Percentiles rank a stretch among this genome's conserved stretches.
Evolutionary conservation across 2,329 filamentous ascomycete genomes (phyloP).

Genomic region (Fusarium nematophilum): DNA sequence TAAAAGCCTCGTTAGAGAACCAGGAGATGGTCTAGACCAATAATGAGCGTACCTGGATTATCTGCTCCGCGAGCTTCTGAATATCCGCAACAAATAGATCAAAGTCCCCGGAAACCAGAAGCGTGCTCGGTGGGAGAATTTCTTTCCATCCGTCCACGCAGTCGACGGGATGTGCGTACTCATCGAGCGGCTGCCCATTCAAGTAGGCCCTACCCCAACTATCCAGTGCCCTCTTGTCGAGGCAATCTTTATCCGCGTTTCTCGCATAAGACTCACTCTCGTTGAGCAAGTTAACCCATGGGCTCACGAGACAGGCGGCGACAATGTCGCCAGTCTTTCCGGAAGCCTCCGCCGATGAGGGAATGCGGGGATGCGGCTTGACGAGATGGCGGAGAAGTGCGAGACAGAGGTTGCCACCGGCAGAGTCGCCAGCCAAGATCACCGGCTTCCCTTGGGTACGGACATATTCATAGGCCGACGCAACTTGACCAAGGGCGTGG

Average conservation of each 20-base stretch:
- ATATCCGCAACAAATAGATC: conserved; percentile 1
- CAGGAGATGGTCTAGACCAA: too few relatives aligned
- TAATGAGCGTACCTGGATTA: not conserved
- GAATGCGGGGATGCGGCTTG: not conserved
- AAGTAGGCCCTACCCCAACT: conserved; percentile 1
- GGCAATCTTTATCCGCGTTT: not conserved
- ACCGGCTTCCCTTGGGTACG: not conserved
- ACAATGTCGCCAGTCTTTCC: not conserved
- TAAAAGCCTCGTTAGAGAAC: too few relatives aligned
- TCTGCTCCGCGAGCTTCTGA: not conserved
- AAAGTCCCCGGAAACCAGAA: not conserved
- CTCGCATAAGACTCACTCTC: not conserved
- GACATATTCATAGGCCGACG: not conserved
- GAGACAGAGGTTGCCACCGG: not conserved
- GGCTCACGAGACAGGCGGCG: not conserved
- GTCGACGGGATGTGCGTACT: not conserved
- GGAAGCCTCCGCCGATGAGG: not conserved
- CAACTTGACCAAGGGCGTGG: not conserved
- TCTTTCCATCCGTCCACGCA: not conserved
- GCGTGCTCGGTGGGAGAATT: not conserved
- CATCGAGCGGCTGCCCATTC: not conserved
- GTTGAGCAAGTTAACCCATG: conserved; percentile 1
- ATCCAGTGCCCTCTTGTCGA: not conserved
- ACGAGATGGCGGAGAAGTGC: conserved; percentile 1
- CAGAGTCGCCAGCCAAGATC: not conserved